Conservation (phyloP, 1,139 yeast species). For the Lodderomyces elongisporus region DNA sequence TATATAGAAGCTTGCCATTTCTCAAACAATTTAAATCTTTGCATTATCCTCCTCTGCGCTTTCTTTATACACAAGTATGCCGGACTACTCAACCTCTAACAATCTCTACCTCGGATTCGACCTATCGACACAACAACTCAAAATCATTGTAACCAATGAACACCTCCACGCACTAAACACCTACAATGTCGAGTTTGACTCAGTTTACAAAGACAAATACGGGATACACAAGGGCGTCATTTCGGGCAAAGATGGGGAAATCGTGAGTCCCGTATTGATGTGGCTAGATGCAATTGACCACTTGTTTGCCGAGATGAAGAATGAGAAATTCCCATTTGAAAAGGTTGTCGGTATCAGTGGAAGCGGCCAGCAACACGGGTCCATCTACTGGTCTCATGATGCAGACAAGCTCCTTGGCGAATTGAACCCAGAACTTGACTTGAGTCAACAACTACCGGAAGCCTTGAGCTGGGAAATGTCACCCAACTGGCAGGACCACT, state of each 20-base stretch:
- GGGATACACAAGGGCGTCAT: conserved; percentile 69
- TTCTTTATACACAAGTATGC: too few relatives aligned
- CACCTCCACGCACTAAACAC: conserved; percentile 50
- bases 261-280: conserved; percentile 79
- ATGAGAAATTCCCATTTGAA: conserved; percentile 51
- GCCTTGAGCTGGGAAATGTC: conserved; percentile 64
- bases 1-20: too few relatives aligned
- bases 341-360: conserved; percentile 72
- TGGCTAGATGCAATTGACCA: conserved; percentile 83
- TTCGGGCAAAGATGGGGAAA: conserved; percentile 43
- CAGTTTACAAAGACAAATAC: conserved; percentile 51
- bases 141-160: conserved; percentile 62
- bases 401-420: conserved; percentile 37
- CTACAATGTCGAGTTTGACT: conserved; percentile 69
- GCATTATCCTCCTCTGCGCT: too few relatives aligned
- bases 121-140: conserved; percentile 84
- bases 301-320: conserved; percentile 51
- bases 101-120: conserved; percentile 63
- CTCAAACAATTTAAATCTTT: too few relatives aligned
- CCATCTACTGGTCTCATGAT: conserved; percentile 67
- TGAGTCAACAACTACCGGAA: conserved; percentile 41
- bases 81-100: not conserved
- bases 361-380: conserved; percentile 91
- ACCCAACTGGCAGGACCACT: conserved; percentile 95
- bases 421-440: conserved; percentile 21